Conservation (phyloP, 305 asterid species). For the Fraxinus albicans region DNA sequence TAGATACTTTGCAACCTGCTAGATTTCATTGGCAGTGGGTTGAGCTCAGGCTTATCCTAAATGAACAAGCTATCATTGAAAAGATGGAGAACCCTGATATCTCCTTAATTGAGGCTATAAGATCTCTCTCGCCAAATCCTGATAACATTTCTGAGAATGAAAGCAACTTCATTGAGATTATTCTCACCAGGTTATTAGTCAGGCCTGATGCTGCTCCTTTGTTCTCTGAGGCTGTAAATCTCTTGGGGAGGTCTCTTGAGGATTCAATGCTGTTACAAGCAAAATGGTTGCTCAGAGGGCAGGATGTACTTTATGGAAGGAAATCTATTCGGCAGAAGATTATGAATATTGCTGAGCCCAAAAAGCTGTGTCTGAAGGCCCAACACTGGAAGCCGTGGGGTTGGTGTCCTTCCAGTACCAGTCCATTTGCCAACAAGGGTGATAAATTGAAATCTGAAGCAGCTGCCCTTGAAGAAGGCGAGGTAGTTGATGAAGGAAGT, state of each 20-base stretch:
- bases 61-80: slow-evolving; percentile 88
- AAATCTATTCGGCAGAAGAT: slow-evolving; percentile 90
- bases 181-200: slow-evolving; percentile 87
- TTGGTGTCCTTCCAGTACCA: slow-evolving; percentile 61
- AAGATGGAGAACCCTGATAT: slow-evolving; percentile 69
- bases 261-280: slow-evolving; percentile 93
- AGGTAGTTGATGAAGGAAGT: slow-evolving; percentile 77
- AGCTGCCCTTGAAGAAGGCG: slow-evolving; percentile 87
- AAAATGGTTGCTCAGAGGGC: slow-evolving; percentile 91
- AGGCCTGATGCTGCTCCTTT: slow-evolving; percentile 99
- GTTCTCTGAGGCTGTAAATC: slow-evolving; percentile 86
- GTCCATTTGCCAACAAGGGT: slow-evolving; percentile 41
- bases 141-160: slow-evolving; percentile 87
- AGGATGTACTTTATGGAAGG: slow-evolving; percentile 91
- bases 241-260: slow-evolving; percentile 88
- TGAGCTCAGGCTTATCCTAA: slow-evolving; percentile 86
- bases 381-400: slow-evolving; percentile 97
- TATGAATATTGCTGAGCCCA: slow-evolving; percentile 72
- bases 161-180: slow-evolving; percentile 78
- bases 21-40: slow-evolving; percentile 99
- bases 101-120: slow-evolving; percentile 74
- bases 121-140: slow-evolving; percentile 71
- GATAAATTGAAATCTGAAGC: slow-evolving; percentile 68
- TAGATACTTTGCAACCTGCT: slow-evolving; percentile 95
- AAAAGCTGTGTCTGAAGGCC: slow-evolving; percentile 67